Conservation (phyloP, 2,329 filamentous ascomycete species). For the Chalaropsis thielavioides region DNA sequence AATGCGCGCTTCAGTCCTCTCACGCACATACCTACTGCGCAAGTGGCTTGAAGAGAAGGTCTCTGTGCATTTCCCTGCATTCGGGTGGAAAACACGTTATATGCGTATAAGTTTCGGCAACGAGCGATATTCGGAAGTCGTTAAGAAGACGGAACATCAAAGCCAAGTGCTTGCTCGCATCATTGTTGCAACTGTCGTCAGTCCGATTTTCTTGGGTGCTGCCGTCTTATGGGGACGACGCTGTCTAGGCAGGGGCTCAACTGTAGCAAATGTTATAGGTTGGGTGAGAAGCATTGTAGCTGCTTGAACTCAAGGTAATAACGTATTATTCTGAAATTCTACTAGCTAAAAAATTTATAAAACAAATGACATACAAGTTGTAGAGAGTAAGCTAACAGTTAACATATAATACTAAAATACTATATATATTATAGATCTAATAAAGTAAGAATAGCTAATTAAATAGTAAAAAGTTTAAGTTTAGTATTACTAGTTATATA, state of each 20-base stretch:
- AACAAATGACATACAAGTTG: no score
- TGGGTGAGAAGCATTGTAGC: neutral
- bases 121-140: conserved; percentile 74
- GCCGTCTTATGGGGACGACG: conserved; percentile 9
- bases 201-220: conserved; percentile 11
- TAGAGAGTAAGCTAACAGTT: no score
- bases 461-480: no score
- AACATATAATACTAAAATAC: no score
- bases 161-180: conserved; percentile 37
- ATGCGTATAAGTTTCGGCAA: conserved; percentile 86
- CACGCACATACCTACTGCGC: conserved; percentile 59
- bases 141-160: conserved; percentile 54
- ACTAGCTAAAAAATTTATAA: no score
- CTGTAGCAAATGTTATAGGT: neutral
- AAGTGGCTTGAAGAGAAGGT: conserved; percentile 80
- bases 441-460: no score
- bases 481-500: no score
- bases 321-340: no score
- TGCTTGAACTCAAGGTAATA: no score
- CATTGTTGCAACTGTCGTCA: neutral
- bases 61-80: conserved; percentile 55
- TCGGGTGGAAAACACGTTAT: conserved; percentile 90
- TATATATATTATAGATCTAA: no score
- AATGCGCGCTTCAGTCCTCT: conserved; percentile 78
- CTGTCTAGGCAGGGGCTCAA: neutral